phyloP scores from a whole-genome alignment of 129 eudicot species.

The Logfia minima region DNA sequence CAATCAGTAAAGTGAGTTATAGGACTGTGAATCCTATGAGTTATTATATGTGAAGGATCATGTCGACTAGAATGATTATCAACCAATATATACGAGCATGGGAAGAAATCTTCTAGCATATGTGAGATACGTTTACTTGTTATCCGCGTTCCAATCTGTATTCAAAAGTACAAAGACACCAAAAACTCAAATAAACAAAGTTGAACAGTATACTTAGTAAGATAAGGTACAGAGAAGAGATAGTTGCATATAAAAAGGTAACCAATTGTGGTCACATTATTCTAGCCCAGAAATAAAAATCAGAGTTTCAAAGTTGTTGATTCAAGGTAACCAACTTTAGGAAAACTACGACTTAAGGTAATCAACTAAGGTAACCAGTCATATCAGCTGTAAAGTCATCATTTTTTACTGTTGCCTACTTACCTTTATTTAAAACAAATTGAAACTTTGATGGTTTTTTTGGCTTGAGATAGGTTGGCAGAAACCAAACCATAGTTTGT shows the following conservation, averaged over 20 bases:
- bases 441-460: background rate
- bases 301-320: background rate
- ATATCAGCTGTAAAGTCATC: background rate
- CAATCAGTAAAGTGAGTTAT: conserved; percentile 53
- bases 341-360: background rate
- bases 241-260: background rate
- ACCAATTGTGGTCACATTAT: background rate
- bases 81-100: conserved; percentile 72
- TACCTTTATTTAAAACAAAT: too few species aligned
- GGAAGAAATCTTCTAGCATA: conserved; percentile 60
- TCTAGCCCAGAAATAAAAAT: background rate
- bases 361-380: background rate
- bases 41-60: conserved; percentile 82
- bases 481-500: background rate
- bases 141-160: conserved; percentile 87
- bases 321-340: background rate
- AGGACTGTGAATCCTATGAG: conserved; percentile 75
- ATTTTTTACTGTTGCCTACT: background rate
- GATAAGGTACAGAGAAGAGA: background rate
- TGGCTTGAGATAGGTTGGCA: background rate
- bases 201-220: conserved; percentile 22
- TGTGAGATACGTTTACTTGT: conserved; percentile 84
- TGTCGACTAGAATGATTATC: conserved; percentile 87
- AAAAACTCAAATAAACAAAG: conserved; percentile 9
- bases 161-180: conserved; percentile 13